Evolutionary conservation across 73 alveolate species (phyloP).

Genomic region (Tetrahymena borealis): DNA sequence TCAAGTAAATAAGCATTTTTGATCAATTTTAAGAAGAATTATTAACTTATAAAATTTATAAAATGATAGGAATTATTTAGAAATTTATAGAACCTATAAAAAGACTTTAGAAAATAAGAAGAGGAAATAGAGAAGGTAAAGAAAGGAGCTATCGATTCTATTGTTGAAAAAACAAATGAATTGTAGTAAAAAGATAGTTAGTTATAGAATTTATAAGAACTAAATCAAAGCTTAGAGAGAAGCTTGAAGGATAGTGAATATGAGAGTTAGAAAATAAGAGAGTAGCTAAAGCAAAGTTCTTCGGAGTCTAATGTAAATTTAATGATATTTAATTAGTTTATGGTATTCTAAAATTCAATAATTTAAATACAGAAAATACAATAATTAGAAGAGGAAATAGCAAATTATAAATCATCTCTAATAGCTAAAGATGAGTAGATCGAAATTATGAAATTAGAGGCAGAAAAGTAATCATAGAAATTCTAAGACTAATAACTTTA

Average conservation of each 20-base stretch:
- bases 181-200: background rate
- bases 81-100: background rate
- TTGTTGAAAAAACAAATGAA: background rate
- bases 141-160: background rate
- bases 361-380: background rate
- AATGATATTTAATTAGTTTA: background rate
- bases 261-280: background rate
- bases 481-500: background rate
- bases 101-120: background rate
- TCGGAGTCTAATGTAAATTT: background rate
- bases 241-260: background rate
- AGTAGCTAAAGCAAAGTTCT: background rate
- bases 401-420: background rate
- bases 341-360: background rate
- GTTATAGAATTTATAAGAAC: background rate
- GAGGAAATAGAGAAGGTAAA: background rate
- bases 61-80: background rate
- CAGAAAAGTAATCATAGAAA: background rate
- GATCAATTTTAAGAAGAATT: background rate
- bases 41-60: background rate
- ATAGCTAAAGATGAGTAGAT: background rate
- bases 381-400: background rate
- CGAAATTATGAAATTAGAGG: background rate
- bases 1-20: background rate
- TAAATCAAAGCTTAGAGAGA: background rate